Percentiles rank a stretch among this genome's conserved stretches.
Conservation (phyloP, 805 yeast species). For the Yamadazyma scolyti region DNA sequence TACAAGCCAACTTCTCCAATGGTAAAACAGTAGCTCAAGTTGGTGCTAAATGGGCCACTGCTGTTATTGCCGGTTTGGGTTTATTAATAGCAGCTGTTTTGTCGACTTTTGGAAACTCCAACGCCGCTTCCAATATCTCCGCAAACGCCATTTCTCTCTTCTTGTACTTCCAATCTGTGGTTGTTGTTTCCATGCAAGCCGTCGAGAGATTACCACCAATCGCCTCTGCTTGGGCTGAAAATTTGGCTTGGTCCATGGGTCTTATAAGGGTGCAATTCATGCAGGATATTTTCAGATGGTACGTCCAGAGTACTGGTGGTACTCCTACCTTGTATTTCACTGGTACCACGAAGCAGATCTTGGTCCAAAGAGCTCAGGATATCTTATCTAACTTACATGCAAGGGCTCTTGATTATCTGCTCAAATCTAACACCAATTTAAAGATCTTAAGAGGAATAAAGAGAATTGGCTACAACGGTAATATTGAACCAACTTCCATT, state of each 20-base stretch:
- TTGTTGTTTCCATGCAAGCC: slow-evolving; percentile 77
- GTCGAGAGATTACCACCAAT: slow-evolving; percentile 89
- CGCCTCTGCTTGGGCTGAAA: slow-evolving; percentile 89
- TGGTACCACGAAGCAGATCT: slow-evolving; percentile 57
- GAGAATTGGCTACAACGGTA: slow-evolving; percentile 72
- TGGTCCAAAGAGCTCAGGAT: slow-evolving; percentile 66
- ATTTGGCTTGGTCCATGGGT: slow-evolving; percentile 94
- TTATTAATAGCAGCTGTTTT: slow-evolving; percentile 75
- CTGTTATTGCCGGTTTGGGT: slow-evolving; percentile 87
- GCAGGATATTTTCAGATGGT: slow-evolving; percentile 86
- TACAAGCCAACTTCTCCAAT: slow-evolving; percentile 71
- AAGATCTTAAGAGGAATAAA: slow-evolving; percentile 81
- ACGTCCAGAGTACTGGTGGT: slow-evolving; percentile 86
- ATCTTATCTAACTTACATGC: slow-evolving; percentile 22
- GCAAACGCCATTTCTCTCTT: slow-evolving; percentile 84
- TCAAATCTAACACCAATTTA: slow-evolving; percentile 54
- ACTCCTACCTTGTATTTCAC: slow-evolving; percentile 66
- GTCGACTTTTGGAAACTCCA: slow-evolving; percentile 81
- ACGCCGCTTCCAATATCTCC: slow-evolving; percentile 84
- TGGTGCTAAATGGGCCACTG: slow-evolving; percentile 91
- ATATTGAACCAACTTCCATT: slow-evolving; percentile 78
- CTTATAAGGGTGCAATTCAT: slow-evolving; percentile 72
- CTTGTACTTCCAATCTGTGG: slow-evolving; percentile 84
- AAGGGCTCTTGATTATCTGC: slow-evolving; percentile 30
- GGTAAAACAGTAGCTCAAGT: slow-evolving; percentile 78